phyloP scores from a whole-genome alignment of 225 moss, liverwort and hornwort genomes.

The Pseudisothecium myosuroides region DNA sequence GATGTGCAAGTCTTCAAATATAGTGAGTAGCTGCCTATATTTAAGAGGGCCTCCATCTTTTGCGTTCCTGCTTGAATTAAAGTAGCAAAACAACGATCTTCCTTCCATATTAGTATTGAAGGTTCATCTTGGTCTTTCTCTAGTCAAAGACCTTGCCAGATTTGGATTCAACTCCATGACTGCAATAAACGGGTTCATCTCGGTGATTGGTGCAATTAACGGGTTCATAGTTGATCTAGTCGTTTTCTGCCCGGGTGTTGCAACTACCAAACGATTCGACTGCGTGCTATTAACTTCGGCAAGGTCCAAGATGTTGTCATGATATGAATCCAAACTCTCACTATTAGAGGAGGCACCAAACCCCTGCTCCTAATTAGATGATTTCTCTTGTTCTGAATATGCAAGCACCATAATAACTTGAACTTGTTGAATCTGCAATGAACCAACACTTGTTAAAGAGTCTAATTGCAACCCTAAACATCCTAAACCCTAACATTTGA shows the following conservation, averaged over 20 bases:
- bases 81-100: neutral
- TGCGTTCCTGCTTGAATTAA: neutral
- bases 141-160: neutral
- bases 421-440: no score
- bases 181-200: neutral
- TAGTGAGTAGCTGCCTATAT: neutral
- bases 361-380: no score
- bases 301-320: no score
- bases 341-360: no score
- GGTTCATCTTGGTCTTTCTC: neutral
- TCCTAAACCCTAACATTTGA: no score
- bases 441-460: no score
- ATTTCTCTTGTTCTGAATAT: no score
- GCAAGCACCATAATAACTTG: accelerated
- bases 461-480: no score
- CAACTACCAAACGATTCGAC: neutral
- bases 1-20: neutral
- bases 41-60: neutral
- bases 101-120: neutral
- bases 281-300: neutral
- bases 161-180: neutral
- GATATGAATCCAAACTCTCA: no score
- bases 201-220: neutral
- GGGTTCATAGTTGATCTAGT: neutral
- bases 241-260: neutral